Percentiles rank a stretch among this genome's conserved stretches.
Evolutionary conservation across 805 yeast genomes (phyloP).

Genomic region (Kluyveromyces wickerhamii): DNA sequence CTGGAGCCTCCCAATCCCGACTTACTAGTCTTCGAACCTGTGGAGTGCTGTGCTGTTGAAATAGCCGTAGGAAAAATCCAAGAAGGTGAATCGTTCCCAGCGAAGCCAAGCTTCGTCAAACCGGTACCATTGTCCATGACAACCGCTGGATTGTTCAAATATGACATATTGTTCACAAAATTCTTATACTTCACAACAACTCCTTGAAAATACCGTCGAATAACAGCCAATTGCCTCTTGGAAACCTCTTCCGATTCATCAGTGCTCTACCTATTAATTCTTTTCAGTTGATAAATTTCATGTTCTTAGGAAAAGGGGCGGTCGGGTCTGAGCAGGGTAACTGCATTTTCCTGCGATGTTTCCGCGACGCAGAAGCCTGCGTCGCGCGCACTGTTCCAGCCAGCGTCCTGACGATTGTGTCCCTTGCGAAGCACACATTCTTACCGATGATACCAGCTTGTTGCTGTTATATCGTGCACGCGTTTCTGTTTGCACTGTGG

Average conservation of each 20-base stretch:
- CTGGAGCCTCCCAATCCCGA: constrained; percentile 15
- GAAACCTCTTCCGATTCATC: not conserved
- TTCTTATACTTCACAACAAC: not conserved
- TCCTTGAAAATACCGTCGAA: not conserved
- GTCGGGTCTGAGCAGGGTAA: not conserved
- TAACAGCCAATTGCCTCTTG: not conserved
- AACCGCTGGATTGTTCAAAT: constrained; percentile 80
- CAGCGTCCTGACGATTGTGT: too few relatives aligned
- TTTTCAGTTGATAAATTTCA: not conserved
- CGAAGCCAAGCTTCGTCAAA: constrained; percentile 92
- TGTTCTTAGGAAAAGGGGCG: constrained; percentile 2
- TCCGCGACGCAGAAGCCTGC: too few relatives aligned
- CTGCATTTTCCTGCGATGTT: too few relatives aligned
- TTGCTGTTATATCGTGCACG: too few relatives aligned
- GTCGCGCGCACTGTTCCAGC: too few relatives aligned
- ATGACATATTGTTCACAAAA: constrained; percentile 37
- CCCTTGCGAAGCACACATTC: too few relatives aligned
- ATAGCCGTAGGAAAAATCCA: constrained; percentile 97
- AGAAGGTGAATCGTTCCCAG: constrained; percentile 97
- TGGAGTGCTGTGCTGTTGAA: constrained; percentile 49
- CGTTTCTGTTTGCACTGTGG: too few relatives aligned
- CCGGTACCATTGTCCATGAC: constrained; percentile 99
- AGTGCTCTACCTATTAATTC: not conserved
- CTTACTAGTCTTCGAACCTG: constrained; percentile 33
- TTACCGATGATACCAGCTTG: too few relatives aligned